These are phyloP conservation scores for Polyplosphaeria fusca DNA, from an alignment of 495 filamentous ascomycete genomes.

Conservation along the genomic window DNA sequence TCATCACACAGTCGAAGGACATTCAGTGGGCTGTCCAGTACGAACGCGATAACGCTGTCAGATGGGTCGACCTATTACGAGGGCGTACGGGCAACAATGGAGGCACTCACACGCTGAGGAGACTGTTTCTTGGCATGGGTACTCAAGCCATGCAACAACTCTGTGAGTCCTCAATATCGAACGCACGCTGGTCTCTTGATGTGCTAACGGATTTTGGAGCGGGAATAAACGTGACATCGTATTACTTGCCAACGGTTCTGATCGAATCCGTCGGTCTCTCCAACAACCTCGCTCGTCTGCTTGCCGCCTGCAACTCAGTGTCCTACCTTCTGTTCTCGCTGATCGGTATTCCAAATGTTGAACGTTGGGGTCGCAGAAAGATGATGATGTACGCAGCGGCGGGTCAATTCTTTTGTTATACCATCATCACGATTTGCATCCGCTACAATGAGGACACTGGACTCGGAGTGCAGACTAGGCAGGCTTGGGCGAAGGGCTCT, in stretches of 20 bases:
- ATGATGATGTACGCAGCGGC: slow-evolving; percentile 52
- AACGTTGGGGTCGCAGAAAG: slow-evolving; percentile 51
- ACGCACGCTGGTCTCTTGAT: not conserved
- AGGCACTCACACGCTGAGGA: slow-evolving; percentile 49
- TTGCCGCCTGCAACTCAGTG: slow-evolving; percentile 52
- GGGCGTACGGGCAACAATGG: slow-evolving; percentile 40
- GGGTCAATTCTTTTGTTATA: slow-evolving; percentile 51
- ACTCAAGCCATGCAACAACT: slow-evolving; percentile 57
- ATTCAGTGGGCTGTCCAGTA: slow-evolving; percentile 50
- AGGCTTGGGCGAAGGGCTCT: slow-evolving; percentile 39
- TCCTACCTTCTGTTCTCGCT: slow-evolving; percentile 51
- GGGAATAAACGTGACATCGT: slow-evolving; percentile 37
- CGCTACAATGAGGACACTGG: slow-evolving; percentile 43
- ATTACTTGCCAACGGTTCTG: slow-evolving; percentile 52
- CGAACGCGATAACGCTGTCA: slow-evolving; percentile 49
- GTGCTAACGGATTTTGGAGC: not conserved
- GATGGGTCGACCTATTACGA: slow-evolving; percentile 49
- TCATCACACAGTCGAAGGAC: slow-evolving; percentile 46
- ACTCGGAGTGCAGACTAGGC: slow-evolving; percentile 9
- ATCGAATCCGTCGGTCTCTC: slow-evolving; percentile 50
- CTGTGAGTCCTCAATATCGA: slow-evolving; percentile 45
- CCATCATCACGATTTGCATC: slow-evolving; percentile 57
- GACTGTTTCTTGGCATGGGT: slow-evolving; percentile 51
- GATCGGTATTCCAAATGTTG: slow-evolving; percentile 48
- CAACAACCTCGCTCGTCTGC: slow-evolving; percentile 48